Evolutionary conservation across 495 filamentous ascomycete species (phyloP).

Genomic region (Penicillium turbatum): DNA sequence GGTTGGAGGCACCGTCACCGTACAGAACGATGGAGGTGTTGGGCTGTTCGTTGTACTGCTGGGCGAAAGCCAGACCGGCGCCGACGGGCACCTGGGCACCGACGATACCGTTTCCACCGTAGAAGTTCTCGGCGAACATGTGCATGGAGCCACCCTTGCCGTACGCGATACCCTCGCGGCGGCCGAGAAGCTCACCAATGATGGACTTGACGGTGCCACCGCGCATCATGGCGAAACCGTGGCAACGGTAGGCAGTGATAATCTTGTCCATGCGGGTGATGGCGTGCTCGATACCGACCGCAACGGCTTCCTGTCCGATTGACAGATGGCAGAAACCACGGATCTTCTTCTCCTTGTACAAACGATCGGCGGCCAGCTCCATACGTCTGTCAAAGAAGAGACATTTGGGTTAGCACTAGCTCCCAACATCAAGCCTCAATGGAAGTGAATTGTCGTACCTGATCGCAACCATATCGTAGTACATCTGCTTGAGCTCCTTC

Average conservation of each 20-base stretch:
- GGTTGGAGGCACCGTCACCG: constrained; percentile 96
- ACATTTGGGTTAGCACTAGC: too few relatives aligned
- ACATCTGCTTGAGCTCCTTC: constrained; percentile 97
- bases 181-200: constrained; percentile 93
- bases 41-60: constrained; percentile 83
- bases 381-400: constrained; percentile 80
- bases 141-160: constrained; percentile 99
- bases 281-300: constrained; percentile 94
- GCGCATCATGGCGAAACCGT: constrained; percentile 97
- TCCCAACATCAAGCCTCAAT: too few relatives aligned
- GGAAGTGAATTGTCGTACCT: constrained; percentile 53
- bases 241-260: constrained; percentile 97
- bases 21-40: constrained; percentile 87
- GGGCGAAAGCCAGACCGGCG: constrained; percentile 93
- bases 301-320: constrained; percentile 95
- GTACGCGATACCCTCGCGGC: constrained; percentile 93
- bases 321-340: constrained; percentile 99
- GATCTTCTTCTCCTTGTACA: constrained; percentile 99
- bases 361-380: constrained; percentile 97
- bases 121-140: constrained; percentile 99
- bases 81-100: constrained; percentile 98
- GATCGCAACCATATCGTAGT: constrained; percentile 92
- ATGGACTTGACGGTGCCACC: constrained; percentile 87
- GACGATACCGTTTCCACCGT: constrained; percentile 97
- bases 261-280: constrained; percentile 86